These are phyloP conservation scores for Nakaseomyces sp. DNA, from an alignment of 1,139 yeast genomes.

Conservation along the genomic window DNA sequence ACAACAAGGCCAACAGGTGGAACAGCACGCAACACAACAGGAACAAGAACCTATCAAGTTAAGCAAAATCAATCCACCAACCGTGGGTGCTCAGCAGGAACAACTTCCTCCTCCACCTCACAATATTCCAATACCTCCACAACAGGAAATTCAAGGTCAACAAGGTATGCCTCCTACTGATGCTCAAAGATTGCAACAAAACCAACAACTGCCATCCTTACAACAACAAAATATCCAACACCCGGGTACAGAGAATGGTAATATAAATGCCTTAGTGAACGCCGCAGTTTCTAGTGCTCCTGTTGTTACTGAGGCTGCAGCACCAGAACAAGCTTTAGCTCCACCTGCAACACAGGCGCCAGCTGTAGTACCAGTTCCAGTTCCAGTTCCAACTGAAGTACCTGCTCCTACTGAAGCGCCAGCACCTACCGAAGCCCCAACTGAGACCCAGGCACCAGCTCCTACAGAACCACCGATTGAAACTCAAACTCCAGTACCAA, in stretches of 20 bases:
- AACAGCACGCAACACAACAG: conserved; percentile 8
- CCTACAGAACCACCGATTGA: conserved; percentile 4
- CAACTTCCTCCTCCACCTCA: conserved; percentile 11
- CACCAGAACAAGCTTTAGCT: conserved; percentile 1
- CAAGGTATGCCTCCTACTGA: conserved; percentile 10
- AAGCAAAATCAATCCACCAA: background rate
- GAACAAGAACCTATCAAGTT: conserved; percentile 4
- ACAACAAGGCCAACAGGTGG: conserved; percentile 9
- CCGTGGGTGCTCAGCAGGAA: conserved; percentile 1
- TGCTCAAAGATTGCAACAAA: conserved; percentile 7
- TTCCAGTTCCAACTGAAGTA: too few species aligned
- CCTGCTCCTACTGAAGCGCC: too few species aligned
- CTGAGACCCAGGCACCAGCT: conserved; percentile 4
- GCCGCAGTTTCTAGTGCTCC: conserved; percentile 25
- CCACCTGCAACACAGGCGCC: too few species aligned
- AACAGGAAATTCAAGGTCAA: background rate
- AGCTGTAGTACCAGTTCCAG: too few species aligned
- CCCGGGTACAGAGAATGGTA: conserved; percentile 27
- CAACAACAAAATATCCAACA: conserved; percentile 11
- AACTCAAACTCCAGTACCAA: background rate
- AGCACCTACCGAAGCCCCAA: background rate
- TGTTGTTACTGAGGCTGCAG: conserved; percentile 5
- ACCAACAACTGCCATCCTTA: conserved; percentile 10
- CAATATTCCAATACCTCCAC: conserved; percentile 5
- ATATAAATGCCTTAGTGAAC: conserved; percentile 27